Conservation (phyloP, 208 protist genomes). For the Endotrypanum monterogeii region DNA sequence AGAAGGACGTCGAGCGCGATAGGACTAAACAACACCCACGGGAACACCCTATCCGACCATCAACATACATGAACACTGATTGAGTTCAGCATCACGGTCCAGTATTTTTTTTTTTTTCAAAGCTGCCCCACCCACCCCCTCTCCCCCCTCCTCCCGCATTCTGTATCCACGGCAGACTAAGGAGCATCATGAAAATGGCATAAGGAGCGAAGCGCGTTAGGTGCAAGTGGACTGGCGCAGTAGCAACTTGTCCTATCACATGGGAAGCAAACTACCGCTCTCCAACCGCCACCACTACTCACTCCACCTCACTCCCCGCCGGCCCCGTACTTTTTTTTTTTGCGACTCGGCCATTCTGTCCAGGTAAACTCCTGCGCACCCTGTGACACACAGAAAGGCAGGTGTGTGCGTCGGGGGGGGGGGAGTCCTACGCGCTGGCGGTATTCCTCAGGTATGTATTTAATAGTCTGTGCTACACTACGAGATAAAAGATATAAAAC, state of each 20-base stretch:
- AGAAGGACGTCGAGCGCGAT: not conserved
- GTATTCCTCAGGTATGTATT: constrained; percentile 15
- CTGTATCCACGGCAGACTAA: not conserved
- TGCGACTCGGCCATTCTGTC: not conserved
- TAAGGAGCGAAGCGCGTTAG: not conserved
- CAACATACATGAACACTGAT: no score
- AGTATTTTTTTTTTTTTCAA: no score
- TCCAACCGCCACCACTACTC: no score
- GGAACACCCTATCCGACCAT: no score
- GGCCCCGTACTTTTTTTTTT: not conserved
- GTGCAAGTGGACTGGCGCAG: not conserved
- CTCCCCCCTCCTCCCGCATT: not conserved
- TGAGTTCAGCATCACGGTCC: not conserved
- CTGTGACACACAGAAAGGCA: not conserved
- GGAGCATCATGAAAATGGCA: not conserved
- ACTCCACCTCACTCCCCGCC: not conserved
- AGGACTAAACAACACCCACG: not conserved
- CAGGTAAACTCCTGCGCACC: no score
- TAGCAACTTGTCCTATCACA: not conserved
- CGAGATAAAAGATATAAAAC: not conserved
- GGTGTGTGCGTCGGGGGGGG: no score
- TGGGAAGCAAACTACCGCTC: no score
- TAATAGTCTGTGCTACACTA: constrained; percentile 16
- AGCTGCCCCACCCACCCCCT: not conserved
- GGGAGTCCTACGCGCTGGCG: not conserved